Evolutionary conservation across 768 basidiomycete genomes (phyloP), one percentile per base, ranked within the genome.

Genomic region (Tephrocybe sp.): DNA sequence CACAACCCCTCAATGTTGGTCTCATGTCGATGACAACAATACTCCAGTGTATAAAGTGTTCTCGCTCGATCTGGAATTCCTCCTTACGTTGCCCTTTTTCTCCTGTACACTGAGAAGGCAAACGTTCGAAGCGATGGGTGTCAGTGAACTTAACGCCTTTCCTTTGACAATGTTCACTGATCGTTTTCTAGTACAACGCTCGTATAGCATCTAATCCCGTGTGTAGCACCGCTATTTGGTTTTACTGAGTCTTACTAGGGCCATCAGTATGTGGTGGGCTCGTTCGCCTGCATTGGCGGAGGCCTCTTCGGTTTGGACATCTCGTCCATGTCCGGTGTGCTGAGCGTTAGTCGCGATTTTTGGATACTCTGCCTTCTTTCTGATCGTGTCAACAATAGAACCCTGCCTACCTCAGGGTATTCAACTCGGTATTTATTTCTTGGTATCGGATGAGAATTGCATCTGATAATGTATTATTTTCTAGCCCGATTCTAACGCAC

Each of bases 261-360:
- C 37, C 43, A 18, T 24, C 55, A 88, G 86, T 88, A 88, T 65
- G 66, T 88, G 51, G 88, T 89, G 49, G 88, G 88, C 25, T 82
- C 85, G 15, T 90, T 90, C 68, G 87, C 88, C 66, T 90, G 88
- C 65, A 88, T 90, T 55, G 87, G 88, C 32, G 86, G 87, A 58
- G 85, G 85, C 43, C 78, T 90, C 32, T 90, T 89, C 62, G 88
- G 88, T 65, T 65, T 90, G 72, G 88, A 90, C 74, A 88, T 90
- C 62, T 86, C 86, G 60, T 89, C 86, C 62, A 89, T 89, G 87
- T 86, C 87, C 45, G 86, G 84, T 7, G 85, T 89, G 45, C 68
- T 89, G 57, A 85, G 65, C 48, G 81, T 83, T 58, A 53, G 71
- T 63, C 40, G 25, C n/a, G 15, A 30, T 14, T 26, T 40, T 24